A percentile compares a stretch with the other conserved stretches of the same genome.
These are phyloP conservation scores for Mycena sp. DNA, from an alignment of 1,284 basidiomycete genomes.

Conservation along the genomic window DNA sequence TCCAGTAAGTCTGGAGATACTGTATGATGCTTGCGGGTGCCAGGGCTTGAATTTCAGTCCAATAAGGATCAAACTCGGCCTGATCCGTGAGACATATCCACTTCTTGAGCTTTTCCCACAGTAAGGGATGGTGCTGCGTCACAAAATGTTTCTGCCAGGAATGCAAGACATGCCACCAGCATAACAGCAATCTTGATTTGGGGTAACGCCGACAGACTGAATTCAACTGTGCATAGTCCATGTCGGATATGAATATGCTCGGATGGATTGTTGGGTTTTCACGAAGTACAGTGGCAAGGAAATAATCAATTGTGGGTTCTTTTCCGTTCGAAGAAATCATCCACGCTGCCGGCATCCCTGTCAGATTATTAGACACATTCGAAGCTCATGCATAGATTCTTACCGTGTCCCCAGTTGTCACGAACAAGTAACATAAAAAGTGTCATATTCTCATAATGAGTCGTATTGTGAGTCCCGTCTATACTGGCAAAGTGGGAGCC, in stretches of 20 bases:
- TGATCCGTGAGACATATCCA: slow-evolving; percentile 27
- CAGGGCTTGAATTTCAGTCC: slow-evolving; percentile 20
- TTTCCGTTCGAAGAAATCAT: slow-evolving; percentile 34
- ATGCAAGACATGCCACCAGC: slow-evolving; percentile 35
- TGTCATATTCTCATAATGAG: slow-evolving; percentile 16
- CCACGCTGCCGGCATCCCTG: slow-evolving; percentile 34
- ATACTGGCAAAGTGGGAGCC: slow-evolving; percentile 21
- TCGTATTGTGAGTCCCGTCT: slow-evolving; percentile 31
- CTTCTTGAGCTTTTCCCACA: slow-evolving; percentile 28
- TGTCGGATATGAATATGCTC: slow-evolving; percentile 28
- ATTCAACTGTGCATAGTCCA: slow-evolving; percentile 29
- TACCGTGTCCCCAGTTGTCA: slow-evolving; percentile 32
- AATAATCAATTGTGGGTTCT: slow-evolving; percentile 27
- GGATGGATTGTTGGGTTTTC: slow-evolving; percentile 20
- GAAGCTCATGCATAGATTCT: too few relatives aligned
- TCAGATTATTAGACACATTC: too few relatives aligned
- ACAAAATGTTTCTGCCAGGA: slow-evolving; percentile 31
- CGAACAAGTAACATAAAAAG: slow-evolving; percentile 26
- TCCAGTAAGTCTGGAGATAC: slow-evolving; percentile 26
- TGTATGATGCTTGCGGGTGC: slow-evolving; percentile 14
- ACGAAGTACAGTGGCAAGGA: slow-evolving; percentile 14
- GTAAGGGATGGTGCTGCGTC: slow-evolving; percentile 18
- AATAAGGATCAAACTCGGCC: slow-evolving; percentile 25
- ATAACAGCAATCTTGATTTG: slow-evolving; percentile 7
- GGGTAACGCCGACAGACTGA: slow-evolving; percentile 16